Evolutionary conservation across 2,329 filamentous ascomycete species (phyloP).

Genomic region (Calonectria pteridis): DNA sequence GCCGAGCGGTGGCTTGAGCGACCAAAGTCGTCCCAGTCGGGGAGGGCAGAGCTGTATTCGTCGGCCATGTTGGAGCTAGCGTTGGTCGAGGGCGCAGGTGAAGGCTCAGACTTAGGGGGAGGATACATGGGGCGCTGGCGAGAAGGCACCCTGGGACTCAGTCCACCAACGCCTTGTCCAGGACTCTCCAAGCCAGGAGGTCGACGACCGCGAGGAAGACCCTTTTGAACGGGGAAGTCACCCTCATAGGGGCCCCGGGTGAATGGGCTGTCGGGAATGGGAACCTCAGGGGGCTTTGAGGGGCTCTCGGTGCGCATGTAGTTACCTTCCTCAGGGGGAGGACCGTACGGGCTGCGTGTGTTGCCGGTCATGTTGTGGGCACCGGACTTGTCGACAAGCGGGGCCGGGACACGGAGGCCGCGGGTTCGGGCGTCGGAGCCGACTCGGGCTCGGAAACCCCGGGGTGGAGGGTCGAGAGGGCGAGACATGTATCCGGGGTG

Average conservation of each 20-base stretch:
- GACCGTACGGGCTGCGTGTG: constrained; percentile 40
- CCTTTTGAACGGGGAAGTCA: constrained; percentile 50
- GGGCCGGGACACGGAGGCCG: constrained; percentile 37
- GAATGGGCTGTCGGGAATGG: constrained; percentile 43
- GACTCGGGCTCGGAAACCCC: constrained; percentile 44
- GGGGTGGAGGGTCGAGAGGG: constrained; percentile 42
- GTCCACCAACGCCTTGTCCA: constrained; percentile 21
- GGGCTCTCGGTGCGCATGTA: constrained; percentile 33
- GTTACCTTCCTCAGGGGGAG: constrained; percentile 37
- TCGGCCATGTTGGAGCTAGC: background rate
- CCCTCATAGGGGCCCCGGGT: constrained; percentile 46
- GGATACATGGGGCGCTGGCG: constrained; percentile 41
- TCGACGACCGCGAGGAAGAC: constrained; percentile 52
- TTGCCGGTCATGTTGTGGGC: constrained; percentile 20
- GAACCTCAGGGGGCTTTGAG: constrained; percentile 29
- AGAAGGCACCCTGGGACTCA: constrained; percentile 38
- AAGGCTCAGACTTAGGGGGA: constrained; percentile 29
- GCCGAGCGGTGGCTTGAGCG: constrained; percentile 48
- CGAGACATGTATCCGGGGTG: constrained; percentile 36
- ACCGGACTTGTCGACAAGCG: constrained; percentile 33
- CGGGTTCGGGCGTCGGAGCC: constrained; percentile 41
- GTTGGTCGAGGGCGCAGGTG: constrained; percentile 15
- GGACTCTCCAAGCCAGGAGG: constrained; percentile 28
- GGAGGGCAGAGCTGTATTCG: constrained; percentile 32
- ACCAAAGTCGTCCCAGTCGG: constrained; percentile 48